Evolutionary conservation across 257 asterid genomes (phyloP), one percentile per base, ranked within the genome.

Genomic region (Voacanga thouarsii): DNA sequence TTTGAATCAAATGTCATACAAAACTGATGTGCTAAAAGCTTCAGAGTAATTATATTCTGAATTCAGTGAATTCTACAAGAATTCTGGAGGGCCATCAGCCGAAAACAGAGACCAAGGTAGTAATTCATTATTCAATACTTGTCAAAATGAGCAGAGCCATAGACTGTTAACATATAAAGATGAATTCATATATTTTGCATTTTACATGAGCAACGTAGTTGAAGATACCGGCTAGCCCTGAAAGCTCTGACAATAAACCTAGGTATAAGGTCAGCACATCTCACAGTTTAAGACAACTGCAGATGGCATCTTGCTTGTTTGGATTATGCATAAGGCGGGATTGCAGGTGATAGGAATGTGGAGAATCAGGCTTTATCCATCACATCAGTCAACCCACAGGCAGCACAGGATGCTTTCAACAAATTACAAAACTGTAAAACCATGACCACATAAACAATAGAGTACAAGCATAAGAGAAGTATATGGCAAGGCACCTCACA

Each of bases 401-500:
- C 19, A 21, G 1, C 3, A 8, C 3, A 43, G 43, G 37, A 39
- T 26, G 33, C 53, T 74, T 21, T 74, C 65, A 56, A 56, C 39
- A 44, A 12, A 23, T 26, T 59, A 74, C 50, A 3, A 56, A 74
- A 10, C 23, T n/a, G 33, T 23, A 45, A 44, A 63, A 41, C 43
- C 49, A 30, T 11, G 23, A 56, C 0, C 8, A 19, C 7, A 60
- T n/a, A 24, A 30, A 65, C 24, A 63, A 64, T 15, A 33, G 6
- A 14, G 64, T 21, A 39, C 5, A 24, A 8, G 45, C 51, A 55
- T 37, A 44, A 28, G n/a, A 37, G 28, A 51, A 53, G 68, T 69
- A 51, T 37, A 49, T 14, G 47, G 76, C 68, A 57, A 43, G 47
- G 65, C 86, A 96, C 98, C 99, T 96, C 98, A 55, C 99, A 93